Conservation (phyloP, 805 yeast genomes). For the Candida morakotiae region DNA sequence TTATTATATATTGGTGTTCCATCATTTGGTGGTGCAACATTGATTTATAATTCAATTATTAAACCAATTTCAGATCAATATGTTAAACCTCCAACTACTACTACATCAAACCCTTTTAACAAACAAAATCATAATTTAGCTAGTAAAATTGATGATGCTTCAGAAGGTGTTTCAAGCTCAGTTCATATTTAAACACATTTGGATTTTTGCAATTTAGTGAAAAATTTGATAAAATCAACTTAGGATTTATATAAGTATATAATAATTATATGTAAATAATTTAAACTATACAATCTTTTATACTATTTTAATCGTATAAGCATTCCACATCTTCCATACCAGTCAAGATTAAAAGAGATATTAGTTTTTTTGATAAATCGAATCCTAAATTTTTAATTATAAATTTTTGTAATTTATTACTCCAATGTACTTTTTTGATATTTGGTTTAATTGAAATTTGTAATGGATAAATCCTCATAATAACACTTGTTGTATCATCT, state of each 20-base stretch:
- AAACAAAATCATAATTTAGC: conserved; percentile 18
- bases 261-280: too few relatives aligned
- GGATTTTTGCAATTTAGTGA: too few relatives aligned
- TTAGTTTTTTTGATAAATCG: not conserved
- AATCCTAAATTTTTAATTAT: not conserved
- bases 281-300: too few relatives aligned
- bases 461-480: conserved; percentile 5
- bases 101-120: not conserved
- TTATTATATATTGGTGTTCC: conserved; percentile 89
- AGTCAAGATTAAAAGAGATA: conserved; percentile 5
- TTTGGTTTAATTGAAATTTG: not conserved
- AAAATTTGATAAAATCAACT: too few relatives aligned
- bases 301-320: not conserved
- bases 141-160: conserved; percentile 45
- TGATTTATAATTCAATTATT: conserved; percentile 62
- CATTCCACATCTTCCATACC: conserved; percentile 11
- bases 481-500: not conserved
- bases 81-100: not conserved
- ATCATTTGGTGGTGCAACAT: conserved; percentile 77
- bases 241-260: too few relatives aligned
- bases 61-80: conserved; percentile 54
- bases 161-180: conserved; percentile 35
- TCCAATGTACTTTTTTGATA: conserved; percentile 6
- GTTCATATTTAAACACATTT: conserved; percentile 6
- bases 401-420: conserved; percentile 2